Evolutionary conservation across 1,139 yeast genomes (phyloP).

Genomic region (Diutina catenulata): DNA sequence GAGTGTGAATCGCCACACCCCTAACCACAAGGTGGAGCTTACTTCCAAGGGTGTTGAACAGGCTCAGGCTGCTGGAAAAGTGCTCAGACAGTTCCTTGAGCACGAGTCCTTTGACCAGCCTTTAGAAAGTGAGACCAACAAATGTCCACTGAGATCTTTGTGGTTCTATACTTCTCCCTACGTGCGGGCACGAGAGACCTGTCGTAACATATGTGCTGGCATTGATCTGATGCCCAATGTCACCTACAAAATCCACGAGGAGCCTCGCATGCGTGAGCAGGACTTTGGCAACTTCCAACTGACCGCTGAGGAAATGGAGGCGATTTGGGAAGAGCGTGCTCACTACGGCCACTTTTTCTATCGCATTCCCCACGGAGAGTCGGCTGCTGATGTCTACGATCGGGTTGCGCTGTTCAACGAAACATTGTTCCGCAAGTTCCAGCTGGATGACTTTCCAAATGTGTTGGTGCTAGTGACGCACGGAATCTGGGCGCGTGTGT

Average conservation of each 20-base stretch:
- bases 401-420: conserved; percentile 85
- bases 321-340: conserved; percentile 71
- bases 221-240: conserved; percentile 40
- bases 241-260: conserved; percentile 54
- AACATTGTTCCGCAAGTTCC: conserved; percentile 70
- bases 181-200: conserved; percentile 68
- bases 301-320: conserved; percentile 64
- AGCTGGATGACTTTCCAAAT: conserved; percentile 51
- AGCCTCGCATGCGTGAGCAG: conserved; percentile 85
- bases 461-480: conserved; percentile 79
- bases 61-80: conserved; percentile 57
- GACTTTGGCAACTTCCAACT: conserved; percentile 91
- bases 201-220: conserved; percentile 53
- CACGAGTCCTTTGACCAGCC: conserved; percentile 18
- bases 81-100: conserved; percentile 37
- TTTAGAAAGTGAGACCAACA: conserved; percentile 12
- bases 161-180: conserved; percentile 79
- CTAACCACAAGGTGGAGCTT: conserved; percentile 68
- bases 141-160: conserved; percentile 14
- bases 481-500: conserved; percentile 90
- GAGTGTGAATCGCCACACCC: conserved; percentile 57
- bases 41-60: conserved; percentile 59
- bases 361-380: conserved; percentile 85
- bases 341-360: conserved; percentile 87
- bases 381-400: conserved; percentile 92